Evolutionary conservation across 73 alveolate genomes (phyloP), one percentile per base, ranked within the genome.

Genomic region (Paramecium bursaria): DNA sequence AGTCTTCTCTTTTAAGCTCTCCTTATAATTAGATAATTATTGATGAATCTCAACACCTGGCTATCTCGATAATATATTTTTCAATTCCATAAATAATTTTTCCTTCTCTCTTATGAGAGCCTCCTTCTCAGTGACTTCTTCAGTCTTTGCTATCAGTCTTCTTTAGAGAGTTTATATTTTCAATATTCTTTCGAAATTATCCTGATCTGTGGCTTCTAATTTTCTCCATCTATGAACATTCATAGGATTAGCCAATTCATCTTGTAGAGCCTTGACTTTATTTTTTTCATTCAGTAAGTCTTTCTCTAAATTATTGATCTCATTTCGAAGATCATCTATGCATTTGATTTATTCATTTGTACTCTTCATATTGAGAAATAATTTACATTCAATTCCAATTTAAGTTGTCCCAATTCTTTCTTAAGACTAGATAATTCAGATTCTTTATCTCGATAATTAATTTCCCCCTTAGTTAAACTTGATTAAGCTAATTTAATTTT

Each of bases 1-100:
- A n/a, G 99, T 87, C 74, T 97, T 93, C 67, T 98, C 99, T 92
- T 98, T 98, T 75, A 98, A 90, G 86, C 95, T 96, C 61, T 94
- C 98, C 87, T 97, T 95, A 93, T 96, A 98, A 35, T 89, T 87
- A 13, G 97, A 88, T 27, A 98, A 94, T 88, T 98, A 97, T 73
- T 97, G 98, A 13, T 97, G 99, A 61, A 98, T 99, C 88, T 97
- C 99, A 14, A 98, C 98, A 11, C 99, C 99, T 39, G 98, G 96
- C 88, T 98, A 98, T 94, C 99, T 92, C 19, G 99, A 98, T 22
- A 98, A 95, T 73, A 98, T 96, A 91, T 98, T 98, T 80, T 98
- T 98, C 39, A 98, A 95, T 91, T 98, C 99, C 54, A 98, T 97
- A 73, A 97, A 98, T 33, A 98, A 96, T 87, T 97, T 98, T 87